Base-by-base conservation (phyloP, 176 grass and related monocot genomes). In the Canna indica region DNA sequence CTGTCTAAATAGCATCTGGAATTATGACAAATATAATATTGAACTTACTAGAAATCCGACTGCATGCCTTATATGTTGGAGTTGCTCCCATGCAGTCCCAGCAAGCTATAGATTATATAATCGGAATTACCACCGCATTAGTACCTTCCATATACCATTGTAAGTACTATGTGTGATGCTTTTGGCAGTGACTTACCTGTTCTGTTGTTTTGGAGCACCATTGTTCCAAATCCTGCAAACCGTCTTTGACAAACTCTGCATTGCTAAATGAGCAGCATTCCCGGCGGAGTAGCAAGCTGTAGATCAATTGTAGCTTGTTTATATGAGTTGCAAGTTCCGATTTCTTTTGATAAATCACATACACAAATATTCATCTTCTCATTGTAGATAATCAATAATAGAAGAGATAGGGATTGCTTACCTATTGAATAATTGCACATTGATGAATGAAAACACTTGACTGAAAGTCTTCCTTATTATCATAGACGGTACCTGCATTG, bases 201-300 rank as follows among this genome's bases (percentile, higher is more conserved):
- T 88, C 81, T 48, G 79, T 84, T 76, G 59, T 68, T 73, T 39
- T 83, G 67, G 45, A 75, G 81, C 78, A 97, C 94, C 94, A 97
- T 22, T 90, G 89, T 73, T 92, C 89, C 34, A 97, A 59, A 61
- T 97, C 89, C 25, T 85, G 82, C 72, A 97, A 82, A n/a, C 86
- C 86, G 32, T 84, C 79, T 70, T 92, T 97, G 36, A 97, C 72
- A 70, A 87, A 97, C 70, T 97, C 89, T 1, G 88, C 89, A 58
- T 92, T 97, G 79, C 89, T 97, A 78, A 87, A 90, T 53, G 94
- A 97, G 73, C 94, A 97, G 67, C 88, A 97, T 81, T 97, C 94
- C 54, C 89, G 84, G 38, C 84, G 82, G 30, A 97, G 86, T 41
- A 97, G 86, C 41, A 97, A 90, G 69, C 94, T 97, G 80, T 33